Evolutionary conservation across 768 basidiomycete genomes (phyloP).

Genomic region (Lactarius tabidus): DNA sequence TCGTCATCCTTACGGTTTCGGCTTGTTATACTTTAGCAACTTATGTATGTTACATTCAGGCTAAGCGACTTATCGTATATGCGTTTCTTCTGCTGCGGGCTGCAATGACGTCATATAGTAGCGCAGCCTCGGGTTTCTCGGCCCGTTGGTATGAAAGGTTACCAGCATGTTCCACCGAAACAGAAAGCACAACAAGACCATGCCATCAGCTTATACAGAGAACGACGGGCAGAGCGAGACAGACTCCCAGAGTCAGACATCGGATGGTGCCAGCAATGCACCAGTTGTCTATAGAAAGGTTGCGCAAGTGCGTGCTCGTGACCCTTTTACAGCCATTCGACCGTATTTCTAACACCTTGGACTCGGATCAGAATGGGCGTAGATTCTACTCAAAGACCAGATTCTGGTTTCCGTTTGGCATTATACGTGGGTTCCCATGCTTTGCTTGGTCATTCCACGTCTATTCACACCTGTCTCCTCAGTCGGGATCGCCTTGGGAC

Average conservation of each 20-base stretch:
- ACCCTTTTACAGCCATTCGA: background rate
- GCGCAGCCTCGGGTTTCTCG: no score
- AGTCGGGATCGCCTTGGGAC: slow-evolving; percentile 67
- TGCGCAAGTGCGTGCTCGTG: slow-evolving; percentile 29
- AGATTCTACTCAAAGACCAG: slow-evolving; percentile 37
- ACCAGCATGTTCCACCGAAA: slow-evolving; percentile 34
- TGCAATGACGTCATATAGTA: no score
- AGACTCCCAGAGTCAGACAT: slow-evolving; percentile 27
- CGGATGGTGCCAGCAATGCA: slow-evolving; percentile 29
- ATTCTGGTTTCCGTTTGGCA: slow-evolving; percentile 69
- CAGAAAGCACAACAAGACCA: slow-evolving; percentile 34
- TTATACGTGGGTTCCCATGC: slow-evolving; percentile 45
- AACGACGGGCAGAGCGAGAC: slow-evolving; percentile 28
- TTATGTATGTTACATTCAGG: slow-evolving; percentile 22
- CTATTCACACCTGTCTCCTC: slow-evolving; percentile 1
- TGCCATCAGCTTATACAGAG: slow-evolving; percentile 27
- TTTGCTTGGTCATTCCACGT: background rate
- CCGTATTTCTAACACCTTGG: background rate
- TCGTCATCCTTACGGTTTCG: slow-evolving; percentile 18
- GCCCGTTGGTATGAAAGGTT: background rate
- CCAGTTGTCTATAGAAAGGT: slow-evolving; percentile 31
- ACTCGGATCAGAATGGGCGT: background rate
- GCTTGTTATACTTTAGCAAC: slow-evolving; percentile 11
- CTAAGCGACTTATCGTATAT: slow-evolving; percentile 16
- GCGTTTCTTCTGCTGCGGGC: background rate